A percentile compares a stretch with the other conserved stretches of the same genome.
These are phyloP conservation scores for Chrysanthemum lavandulifolium DNA, from an alignment of 129 eudicot genomes.

Conservation along the genomic window DNA sequence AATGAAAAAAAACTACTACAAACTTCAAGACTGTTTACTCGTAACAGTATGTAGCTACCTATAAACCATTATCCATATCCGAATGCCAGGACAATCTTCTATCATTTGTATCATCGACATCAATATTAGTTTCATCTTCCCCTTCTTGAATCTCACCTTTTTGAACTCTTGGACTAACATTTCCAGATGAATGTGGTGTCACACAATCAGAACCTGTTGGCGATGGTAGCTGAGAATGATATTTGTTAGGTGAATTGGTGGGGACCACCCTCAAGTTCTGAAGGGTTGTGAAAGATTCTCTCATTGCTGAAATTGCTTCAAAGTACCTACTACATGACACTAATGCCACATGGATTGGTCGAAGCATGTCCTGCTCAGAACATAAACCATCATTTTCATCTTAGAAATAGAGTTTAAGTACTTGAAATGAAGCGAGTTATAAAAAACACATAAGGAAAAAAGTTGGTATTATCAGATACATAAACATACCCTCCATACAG, in stretches of 20 bases:
- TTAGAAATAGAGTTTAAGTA: too few relatives aligned
- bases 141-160: constrained; percentile 30
- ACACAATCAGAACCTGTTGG: constrained; percentile 50
- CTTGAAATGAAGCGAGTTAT: too few relatives aligned
- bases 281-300: constrained; percentile 86
- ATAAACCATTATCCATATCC: constrained; percentile 24
- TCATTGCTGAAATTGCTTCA: constrained; percentile 93
- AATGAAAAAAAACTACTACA: too few relatives aligned
- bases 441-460: too few relatives aligned
- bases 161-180: constrained; percentile 28
- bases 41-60: neutral
- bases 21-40: too few relatives aligned
- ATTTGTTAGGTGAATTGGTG: constrained; percentile 30
- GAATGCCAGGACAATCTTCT: constrained; percentile 49
- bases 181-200: constrained; percentile 61
- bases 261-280: constrained; percentile 62
- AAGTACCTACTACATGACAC: constrained; percentile 88
- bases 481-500: constrained; percentile 82
- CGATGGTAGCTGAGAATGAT: constrained; percentile 35
- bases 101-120: constrained; percentile 28
- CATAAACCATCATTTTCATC: neutral
- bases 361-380: constrained; percentile 77
- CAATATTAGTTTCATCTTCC: constrained; percentile 30
- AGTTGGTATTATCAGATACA: neutral
- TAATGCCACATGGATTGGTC: constrained; percentile 82